Conservation (phyloP, 1,284 basidiomycete genomes). For the Mrakiaceae sp. region DNA sequence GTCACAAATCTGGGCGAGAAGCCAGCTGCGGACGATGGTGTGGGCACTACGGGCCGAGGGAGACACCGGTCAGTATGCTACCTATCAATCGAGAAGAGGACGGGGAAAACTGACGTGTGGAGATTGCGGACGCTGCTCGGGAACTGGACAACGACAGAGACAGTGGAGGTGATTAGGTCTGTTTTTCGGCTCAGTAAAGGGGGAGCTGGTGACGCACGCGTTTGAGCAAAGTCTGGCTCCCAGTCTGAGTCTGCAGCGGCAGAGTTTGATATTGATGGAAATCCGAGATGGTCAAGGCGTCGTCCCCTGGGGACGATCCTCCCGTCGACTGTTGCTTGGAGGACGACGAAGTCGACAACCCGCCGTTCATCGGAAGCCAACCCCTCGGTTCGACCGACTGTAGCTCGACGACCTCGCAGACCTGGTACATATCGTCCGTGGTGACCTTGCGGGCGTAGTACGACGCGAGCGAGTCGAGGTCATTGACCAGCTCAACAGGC, state of each 20-base stretch:
- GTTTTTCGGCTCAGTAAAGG: not conserved
- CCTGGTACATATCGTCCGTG: constrained; percentile 64
- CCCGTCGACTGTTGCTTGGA: constrained; percentile 40
- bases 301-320: too few relatives aligned
- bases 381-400: constrained; percentile 62
- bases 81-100: too few relatives aligned
- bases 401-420: constrained; percentile 61
- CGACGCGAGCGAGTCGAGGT: constrained; percentile 57
- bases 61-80: too few relatives aligned
- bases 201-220: too few relatives aligned
- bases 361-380: constrained; percentile 55
- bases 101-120: too few relatives aligned
- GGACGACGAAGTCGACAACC: constrained; percentile 18
- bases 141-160: too few relatives aligned
- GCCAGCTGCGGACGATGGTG: constrained; percentile 60
- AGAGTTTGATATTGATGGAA: constrained; percentile 38
- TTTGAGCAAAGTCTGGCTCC: too few relatives aligned
- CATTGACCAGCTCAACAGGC: constrained; percentile 57
- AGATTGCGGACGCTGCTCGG: too few relatives aligned
- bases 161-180: not conserved
- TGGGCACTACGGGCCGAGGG: constrained; percentile 42
- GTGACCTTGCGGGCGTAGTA: constrained; percentile 60
- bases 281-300: constrained; percentile 43
- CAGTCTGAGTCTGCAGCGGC: too few relatives aligned
- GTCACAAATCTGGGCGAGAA: constrained; percentile 53